Evolutionary conservation across 164 flowering plant genomes (phyloP).

Genomic region (Liriodendron chinense): DNA sequence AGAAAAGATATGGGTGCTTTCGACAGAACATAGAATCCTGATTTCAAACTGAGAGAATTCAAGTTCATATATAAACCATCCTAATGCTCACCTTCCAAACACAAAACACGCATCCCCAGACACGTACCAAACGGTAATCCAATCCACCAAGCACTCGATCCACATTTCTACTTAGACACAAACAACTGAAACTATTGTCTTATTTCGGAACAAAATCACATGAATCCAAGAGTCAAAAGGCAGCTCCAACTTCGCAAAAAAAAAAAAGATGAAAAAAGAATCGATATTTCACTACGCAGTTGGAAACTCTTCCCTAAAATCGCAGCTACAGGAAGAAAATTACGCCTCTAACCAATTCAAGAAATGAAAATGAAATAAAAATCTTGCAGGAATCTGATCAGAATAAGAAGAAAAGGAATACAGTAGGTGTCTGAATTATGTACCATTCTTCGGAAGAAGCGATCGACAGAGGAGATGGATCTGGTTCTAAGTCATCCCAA

Average conservation of each 20-base stretch:
- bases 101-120: background rate
- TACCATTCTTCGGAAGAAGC: constrained; percentile 2
- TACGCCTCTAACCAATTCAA: background rate
- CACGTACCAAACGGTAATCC: background rate
- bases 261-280: too few species aligned
- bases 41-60: too few species aligned
- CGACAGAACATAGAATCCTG: too few species aligned
- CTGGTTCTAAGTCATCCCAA: constrained; percentile 15
- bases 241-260: background rate
- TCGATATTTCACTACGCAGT: background rate
- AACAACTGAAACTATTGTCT: background rate
- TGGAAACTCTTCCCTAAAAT: background rate
- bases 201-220: background rate
- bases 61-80: background rate
- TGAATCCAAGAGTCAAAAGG: background rate
- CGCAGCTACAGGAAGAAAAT: too few species aligned
- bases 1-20: too few species aligned
- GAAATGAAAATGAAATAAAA: background rate
- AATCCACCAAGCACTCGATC: background rate
- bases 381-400: background rate
- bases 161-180: background rate
- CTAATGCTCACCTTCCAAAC: background rate
- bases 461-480: background rate
- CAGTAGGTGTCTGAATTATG: background rate
- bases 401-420: background rate